Base-by-base conservation (phyloP, 805 yeast species). In the Yarrowia bubula region DNA sequence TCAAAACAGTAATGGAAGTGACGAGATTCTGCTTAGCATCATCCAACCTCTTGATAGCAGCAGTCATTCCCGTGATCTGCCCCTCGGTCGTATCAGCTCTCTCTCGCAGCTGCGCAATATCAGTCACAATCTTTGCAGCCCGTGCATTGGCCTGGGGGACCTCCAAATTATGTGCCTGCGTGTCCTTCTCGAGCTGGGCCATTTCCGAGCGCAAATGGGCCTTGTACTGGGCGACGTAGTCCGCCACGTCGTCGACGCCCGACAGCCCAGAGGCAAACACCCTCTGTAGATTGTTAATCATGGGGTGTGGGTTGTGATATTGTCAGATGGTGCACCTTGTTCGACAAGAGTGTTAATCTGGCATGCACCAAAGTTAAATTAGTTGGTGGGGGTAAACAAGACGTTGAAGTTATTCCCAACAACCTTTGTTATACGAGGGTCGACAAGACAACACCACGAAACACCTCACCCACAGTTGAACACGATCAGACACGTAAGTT, bases 11-110 rank as follows among this genome's bases (percentile, higher is more conserved):
- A 89, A 95, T 90, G 10, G 95, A 85, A 32, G 85, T 80, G 1
- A 91, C 92, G 57, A 95, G 78, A 74, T 95, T 95, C 72, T 84
- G 85, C 78, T 95, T 95, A 39, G 92, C 86, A 60, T 83, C 84
- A 75, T 95, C 98, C 66, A 95, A 79, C 22, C 81, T 77, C 69
- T 90, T 88, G 67, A 95, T 92, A 43, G 87, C 88, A 4, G 84
- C 80, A 0, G 98, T 93, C 83, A 91, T 88, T 3, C 73, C 75
- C 11, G 86, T 79, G 65, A 92, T 90, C 3, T 85, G 81, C 4
- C 75, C 67, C 67, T 88, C 91, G 0, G 96, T 88, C 5, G 75
- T 70, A 8, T 71, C 70, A 0, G 92, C 84, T 51, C 83, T 75
- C 7, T 69, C 63, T 68, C 83, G 81, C 50, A 87, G 82, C 8